A percentile compares a stretch with the other conserved stretches of the same genome.
phyloP scores from a whole-genome alignment of 805 yeast species.

The Saccharomyces cerevisiae region DNA sequence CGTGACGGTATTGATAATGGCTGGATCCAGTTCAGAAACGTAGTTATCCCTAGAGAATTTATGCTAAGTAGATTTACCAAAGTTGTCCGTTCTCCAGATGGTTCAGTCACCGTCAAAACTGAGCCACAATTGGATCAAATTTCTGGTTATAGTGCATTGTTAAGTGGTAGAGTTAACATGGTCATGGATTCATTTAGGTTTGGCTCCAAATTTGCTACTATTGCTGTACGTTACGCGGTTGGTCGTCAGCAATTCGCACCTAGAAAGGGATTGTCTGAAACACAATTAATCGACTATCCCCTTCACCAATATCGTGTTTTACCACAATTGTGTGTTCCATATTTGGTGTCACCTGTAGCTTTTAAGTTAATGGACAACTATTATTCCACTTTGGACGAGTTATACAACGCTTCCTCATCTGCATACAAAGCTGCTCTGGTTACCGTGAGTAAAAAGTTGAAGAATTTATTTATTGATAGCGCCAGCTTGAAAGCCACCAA shows the following conservation, averaged over 20 bases:
- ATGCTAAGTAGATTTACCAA: conserved; percentile 76
- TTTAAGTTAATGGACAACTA: conserved; percentile 49
- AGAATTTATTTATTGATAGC: conserved; percentile 72
- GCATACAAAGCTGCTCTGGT: conserved; percentile 45
- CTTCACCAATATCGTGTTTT: conserved; percentile 81
- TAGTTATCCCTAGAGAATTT: conserved; percentile 72
- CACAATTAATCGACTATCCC: conserved; percentile 76
- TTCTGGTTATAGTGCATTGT: conserved; percentile 70
- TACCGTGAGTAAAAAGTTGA: conserved; percentile 39
- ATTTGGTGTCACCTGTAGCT: conserved; percentile 67
- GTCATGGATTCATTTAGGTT: conserved; percentile 76
- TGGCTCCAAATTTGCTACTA: conserved; percentile 70
- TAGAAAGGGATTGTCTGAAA: conserved; percentile 34
- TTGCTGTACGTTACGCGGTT: conserved; percentile 82
- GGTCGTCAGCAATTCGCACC: conserved; percentile 77
- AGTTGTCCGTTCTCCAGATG: conserved; percentile 63
- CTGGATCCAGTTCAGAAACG: conserved; percentile 87
- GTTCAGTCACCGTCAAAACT: conserved; percentile 27
- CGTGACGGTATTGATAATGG: conserved; percentile 94
- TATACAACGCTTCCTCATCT: conserved; percentile 46
- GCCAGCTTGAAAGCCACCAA: conserved; percentile 84
- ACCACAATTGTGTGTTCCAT: conserved; percentile 76
- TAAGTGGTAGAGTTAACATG: conserved; percentile 88
- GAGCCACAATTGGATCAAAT: conserved; percentile 80
- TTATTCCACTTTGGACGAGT: conserved; percentile 39